Evolutionary conservation across 495 filamentous ascomycete genomes (phyloP).

Genomic region (Aspergillus mulundensis): DNA sequence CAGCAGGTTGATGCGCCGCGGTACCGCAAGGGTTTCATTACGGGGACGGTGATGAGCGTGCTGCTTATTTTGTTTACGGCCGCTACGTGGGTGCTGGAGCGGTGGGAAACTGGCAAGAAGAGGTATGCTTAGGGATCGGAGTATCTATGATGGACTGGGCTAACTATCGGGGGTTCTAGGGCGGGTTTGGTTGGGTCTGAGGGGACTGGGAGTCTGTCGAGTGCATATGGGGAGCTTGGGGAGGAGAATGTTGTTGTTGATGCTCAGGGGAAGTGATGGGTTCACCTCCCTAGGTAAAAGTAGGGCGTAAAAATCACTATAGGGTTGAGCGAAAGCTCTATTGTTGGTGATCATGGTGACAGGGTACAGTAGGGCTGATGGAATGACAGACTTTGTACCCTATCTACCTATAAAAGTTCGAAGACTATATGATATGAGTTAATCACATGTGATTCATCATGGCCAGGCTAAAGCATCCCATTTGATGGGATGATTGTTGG

Average conservation of each 20-base stretch:
- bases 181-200: not conserved
- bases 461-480: no score
- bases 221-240: no score
- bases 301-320: no score
- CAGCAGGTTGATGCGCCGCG: constrained; percentile 48
- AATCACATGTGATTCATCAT: no score
- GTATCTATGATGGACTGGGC: not conserved
- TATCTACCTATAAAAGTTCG: no score
- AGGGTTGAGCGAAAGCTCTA: no score
- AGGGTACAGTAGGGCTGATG: no score
- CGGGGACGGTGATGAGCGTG: constrained; percentile 30
- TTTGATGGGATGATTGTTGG: no score
- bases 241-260: not conserved
- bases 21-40: constrained; percentile 48
- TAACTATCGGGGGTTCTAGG: not conserved
- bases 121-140: constrained; percentile 23
- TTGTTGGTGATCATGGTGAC: no score
- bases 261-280: constrained; percentile 1
- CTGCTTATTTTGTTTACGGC: constrained; percentile 30
- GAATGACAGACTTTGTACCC: no score
- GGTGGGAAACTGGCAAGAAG: constrained; percentile 30
- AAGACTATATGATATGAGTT: no score
- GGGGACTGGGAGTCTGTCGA: not conserved
- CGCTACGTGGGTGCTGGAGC: constrained; percentile 31
- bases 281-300: no score